Evolutionary conservation across 306 rosid species (phyloP).

Genomic region (Citrullus amarus): DNA sequence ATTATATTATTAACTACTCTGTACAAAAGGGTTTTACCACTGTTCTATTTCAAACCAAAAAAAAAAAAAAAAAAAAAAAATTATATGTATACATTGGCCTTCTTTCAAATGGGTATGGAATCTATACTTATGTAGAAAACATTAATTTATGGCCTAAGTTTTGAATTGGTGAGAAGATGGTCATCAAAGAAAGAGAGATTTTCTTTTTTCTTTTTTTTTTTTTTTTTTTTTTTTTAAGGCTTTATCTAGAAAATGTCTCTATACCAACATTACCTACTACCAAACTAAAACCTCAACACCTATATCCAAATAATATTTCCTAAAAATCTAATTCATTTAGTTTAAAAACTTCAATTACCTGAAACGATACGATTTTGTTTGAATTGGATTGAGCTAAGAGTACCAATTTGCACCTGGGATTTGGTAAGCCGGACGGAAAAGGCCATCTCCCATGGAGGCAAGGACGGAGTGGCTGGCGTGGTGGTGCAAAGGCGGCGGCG

Average conservation of each 20-base stretch:
- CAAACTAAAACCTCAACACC: constrained; percentile 3
- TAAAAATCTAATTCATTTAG: not conserved
- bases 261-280: constrained; percentile 7
- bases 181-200: not conserved
- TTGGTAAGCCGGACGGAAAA: constrained; percentile 27
- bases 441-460: constrained; percentile 23
- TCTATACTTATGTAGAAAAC: constrained; percentile 1
- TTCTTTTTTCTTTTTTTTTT: not conserved
- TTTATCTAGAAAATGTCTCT: constrained; percentile 9
- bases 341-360: not conserved
- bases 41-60: not conserved
- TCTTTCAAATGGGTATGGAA: not conserved
- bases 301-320: not conserved
- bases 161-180: not conserved
- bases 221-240: not conserved
- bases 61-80: not conserved
- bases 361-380: not conserved
- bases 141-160: not conserved
- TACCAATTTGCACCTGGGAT: constrained; percentile 52
- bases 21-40: constrained; percentile 1
- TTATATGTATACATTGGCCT: not conserved
- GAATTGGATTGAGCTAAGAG: constrained; percentile 7
- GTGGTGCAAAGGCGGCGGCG: constrained; percentile 35
- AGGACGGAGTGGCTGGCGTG: constrained; percentile 21
- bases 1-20: not conserved